Percentiles rank a stretch among this genome's conserved stretches.
These are phyloP conservation scores for Trametes villosa DNA, from an alignment of 768 basidiomycete genomes.

Conservation along the genomic window DNA sequence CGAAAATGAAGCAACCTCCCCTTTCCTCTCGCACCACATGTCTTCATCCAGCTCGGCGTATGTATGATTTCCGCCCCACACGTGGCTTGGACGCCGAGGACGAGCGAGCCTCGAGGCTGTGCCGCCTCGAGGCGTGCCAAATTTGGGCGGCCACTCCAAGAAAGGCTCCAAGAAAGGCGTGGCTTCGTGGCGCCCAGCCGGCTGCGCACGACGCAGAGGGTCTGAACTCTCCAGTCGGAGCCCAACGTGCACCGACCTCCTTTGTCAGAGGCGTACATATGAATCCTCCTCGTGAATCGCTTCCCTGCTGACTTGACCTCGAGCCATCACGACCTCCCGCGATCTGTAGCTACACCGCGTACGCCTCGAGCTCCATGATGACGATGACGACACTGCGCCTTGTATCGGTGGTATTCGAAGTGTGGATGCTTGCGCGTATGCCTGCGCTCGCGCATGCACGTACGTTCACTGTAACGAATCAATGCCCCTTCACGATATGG, in stretches of 20 bases:
- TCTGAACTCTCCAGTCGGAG: background rate
- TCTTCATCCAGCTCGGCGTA: no score
- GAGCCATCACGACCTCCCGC: background rate
- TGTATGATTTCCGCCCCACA: background rate
- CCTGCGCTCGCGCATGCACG: slow-evolving; percentile 46
- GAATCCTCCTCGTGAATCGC: background rate
- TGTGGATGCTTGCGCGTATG: slow-evolving; percentile 1
- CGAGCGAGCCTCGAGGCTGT: no score
- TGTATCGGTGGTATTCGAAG: background rate
- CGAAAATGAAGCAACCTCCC: no score
- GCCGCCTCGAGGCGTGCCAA: slow-evolving; percentile 9
- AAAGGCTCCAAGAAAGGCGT: slow-evolving; percentile 3
- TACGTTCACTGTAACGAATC: slow-evolving; percentile 63
- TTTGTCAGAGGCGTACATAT: background rate
- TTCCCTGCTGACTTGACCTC: background rate
- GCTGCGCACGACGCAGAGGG: slow-evolving; percentile 5
- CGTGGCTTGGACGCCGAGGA: background rate
- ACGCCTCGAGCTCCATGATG: background rate
- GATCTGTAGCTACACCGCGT: no score
- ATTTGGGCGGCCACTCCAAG: background rate
- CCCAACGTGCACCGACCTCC: background rate
- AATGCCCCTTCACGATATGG: slow-evolving; percentile 73
- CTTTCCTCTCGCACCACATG: no score
- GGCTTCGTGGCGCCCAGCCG: slow-evolving; percentile 10
- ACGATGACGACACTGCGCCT: background rate